Evolutionary conservation across 768 basidiomycete genomes (phyloP).

Genomic region (Rhizopogon roseolus): DNA sequence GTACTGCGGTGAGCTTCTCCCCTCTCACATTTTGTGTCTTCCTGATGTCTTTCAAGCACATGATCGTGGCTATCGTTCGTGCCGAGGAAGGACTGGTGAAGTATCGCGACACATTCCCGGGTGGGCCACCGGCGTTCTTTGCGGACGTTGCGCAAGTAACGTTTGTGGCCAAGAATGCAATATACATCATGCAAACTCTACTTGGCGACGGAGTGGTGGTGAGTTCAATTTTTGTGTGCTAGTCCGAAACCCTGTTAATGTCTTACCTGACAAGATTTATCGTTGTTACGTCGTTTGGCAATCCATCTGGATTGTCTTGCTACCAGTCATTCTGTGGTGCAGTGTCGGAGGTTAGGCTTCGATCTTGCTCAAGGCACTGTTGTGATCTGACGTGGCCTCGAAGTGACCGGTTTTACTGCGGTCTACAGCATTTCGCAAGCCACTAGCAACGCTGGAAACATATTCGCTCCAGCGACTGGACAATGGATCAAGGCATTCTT

Average conservation of each 20-base stretch:
- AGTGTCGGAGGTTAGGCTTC: constrained; percentile 4
- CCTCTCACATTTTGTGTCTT: not conserved
- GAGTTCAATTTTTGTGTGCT: not conserved
- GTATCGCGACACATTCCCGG: constrained; percentile 12
- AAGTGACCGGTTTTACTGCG: constrained; percentile 1
- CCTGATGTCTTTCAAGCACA: constrained; percentile 4
- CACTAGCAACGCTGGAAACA: constrained; percentile 1
- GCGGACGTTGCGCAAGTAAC: constrained; percentile 15
- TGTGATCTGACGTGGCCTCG: not conserved
- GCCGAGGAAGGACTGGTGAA: constrained; percentile 14
- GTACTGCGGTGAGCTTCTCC: constrained; percentile 13
- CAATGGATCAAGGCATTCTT: constrained; percentile 4
- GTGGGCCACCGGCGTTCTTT: constrained; percentile 21
- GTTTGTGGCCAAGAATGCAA: constrained; percentile 20
- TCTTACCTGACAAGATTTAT: constrained; percentile 5
- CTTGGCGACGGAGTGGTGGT: constrained; percentile 7
- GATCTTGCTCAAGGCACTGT: not conserved
- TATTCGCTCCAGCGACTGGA: constrained; percentile 4
- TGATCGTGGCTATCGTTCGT: constrained; percentile 12
- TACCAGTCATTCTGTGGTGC: constrained; percentile 6
- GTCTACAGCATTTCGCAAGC: constrained; percentile 7
- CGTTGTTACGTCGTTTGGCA: constrained; percentile 13
- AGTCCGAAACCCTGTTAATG: not conserved
- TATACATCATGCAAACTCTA: constrained; percentile 13
- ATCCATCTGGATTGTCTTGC: constrained; percentile 4